Evolutionary conservation across 179 eudicot species (phyloP).

Genomic region (Beta macrorhiza): DNA sequence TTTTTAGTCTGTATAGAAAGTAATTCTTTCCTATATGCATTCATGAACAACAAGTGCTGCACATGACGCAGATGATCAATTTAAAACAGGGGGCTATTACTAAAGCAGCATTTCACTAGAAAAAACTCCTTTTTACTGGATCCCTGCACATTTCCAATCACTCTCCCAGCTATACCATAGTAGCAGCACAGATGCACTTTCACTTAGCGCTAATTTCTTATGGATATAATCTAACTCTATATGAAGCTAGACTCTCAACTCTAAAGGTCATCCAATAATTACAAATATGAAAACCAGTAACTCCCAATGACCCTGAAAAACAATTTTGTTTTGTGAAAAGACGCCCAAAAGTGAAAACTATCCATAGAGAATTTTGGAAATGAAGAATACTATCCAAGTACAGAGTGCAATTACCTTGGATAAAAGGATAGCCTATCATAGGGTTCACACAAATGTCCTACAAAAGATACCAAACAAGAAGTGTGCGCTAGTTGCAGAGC

Average conservation of each 20-base stretch:
- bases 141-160: neutral
- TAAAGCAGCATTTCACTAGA: neutral
- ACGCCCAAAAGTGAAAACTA: neutral
- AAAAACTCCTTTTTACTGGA: neutral
- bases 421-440: neutral
- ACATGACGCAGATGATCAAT: neutral
- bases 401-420: neutral
- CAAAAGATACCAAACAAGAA: neutral
- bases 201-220: neutral
- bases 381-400: neutral
- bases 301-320: neutral
- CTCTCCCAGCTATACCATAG: neutral
- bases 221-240: neutral
- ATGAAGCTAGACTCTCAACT: neutral
- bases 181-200: neutral
- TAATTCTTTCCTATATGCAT: neutral
- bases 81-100: neutral
- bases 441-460: neutral
- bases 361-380: neutral
- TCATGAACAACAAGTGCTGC: neutral
- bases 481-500: neutral
- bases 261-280: neutral
- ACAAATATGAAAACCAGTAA: neutral
- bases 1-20: neutral
- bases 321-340: neutral